Base-by-base conservation (phyloP, 768 basidiomycete species). In the Lactarius deliciosus region DNA sequence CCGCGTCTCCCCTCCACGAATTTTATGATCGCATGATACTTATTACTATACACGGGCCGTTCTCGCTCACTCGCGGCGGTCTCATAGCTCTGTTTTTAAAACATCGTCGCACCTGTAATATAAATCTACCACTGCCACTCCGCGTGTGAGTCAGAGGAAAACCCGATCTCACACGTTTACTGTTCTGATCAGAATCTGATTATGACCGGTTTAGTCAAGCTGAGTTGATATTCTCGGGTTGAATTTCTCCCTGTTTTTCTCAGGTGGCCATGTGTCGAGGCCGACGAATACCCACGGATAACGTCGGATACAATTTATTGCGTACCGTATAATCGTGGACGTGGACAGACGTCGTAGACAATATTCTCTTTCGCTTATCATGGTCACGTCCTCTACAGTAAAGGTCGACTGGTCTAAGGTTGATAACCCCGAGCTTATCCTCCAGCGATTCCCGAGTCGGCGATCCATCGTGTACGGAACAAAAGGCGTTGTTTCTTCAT, bases 371-470 rank as follows among this genome's bases (percentile, higher is more conserved):
- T 32, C 11, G n/a, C 10, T 22, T 28, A 56, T 34, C n/a, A 66
- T 64, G 66, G 11, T 15, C 16, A 28, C 38, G 15, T 41, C 38
- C 72, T 64, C 74, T 58, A 62, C 73, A 57, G 68, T 77, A 65
- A 76, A 72, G 66, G 73, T 86, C 66, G 81, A 88, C 71, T 86
- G 85, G 83, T 73, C 66, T 64, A 89, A 86, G 71, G 81, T 95
- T 54, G 82, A 89, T 72, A 83, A 83, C 34, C 88, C 91, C 60
- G 83, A 90, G 34, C 80, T 83, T 28, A 77, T 84, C 41, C 82
- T 92, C 63, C 81, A 87, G 64, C 86, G 83, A 32, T 96, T 94
- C 75, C 77, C 90, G 0, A 94, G 94, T 69, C 88, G 95, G 20
- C 79, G 94, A 70, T 95, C 94, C 9, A 90, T 92, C 28, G 82